These are phyloP conservation scores for Lanmaoa pseudosensibilis DNA, from an alignment of 768 basidiomycete genomes.

Conservation along the genomic window DNA sequence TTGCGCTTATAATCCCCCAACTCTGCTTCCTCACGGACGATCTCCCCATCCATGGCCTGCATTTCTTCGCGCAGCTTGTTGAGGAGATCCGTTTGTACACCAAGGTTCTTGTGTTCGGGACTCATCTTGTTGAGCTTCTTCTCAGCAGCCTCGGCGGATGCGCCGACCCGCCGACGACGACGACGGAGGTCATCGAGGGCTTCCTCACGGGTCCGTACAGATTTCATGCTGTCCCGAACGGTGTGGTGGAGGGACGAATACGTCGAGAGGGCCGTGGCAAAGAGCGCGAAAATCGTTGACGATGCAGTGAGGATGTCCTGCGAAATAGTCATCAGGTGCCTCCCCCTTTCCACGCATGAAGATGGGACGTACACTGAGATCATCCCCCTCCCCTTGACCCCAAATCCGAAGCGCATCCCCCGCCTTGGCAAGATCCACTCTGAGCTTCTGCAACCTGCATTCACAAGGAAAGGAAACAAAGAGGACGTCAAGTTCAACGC, in stretches of 20 bases:
- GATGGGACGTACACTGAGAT: conserved; percentile 59
- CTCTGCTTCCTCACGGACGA: conserved; percentile 77
- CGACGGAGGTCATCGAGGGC: conserved; percentile 73
- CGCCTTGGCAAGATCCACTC: conserved; percentile 63
- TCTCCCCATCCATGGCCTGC: conserved; percentile 73
- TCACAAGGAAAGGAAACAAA: neutral
- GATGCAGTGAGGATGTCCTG: conserved; percentile 79
- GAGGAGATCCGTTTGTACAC: conserved; percentile 68
- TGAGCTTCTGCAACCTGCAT: conserved; percentile 62
- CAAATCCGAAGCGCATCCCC: conserved; percentile 70
- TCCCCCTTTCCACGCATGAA: neutral
- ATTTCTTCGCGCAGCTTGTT: conserved; percentile 77
- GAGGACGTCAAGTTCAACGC: neutral
- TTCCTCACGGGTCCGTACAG: conserved; percentile 83
- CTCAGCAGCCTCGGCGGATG: conserved; percentile 81
- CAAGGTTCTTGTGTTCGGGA: conserved; percentile 82
- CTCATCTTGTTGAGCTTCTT: conserved; percentile 89
- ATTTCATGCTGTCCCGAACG: conserved; percentile 69
- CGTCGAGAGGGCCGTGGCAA: conserved; percentile 62
- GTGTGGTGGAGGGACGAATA: conserved; percentile 71
- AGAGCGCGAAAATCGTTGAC: conserved; percentile 62
- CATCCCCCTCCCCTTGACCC: conserved; percentile 82
- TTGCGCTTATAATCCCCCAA: conserved; percentile 82
- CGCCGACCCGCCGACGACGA: conserved; percentile 60
- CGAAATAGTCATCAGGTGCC: neutral